Evolutionary conservation across 2,329 filamentous ascomycete species (phyloP).

Genomic region (Acrodontium crateriforme): DNA sequence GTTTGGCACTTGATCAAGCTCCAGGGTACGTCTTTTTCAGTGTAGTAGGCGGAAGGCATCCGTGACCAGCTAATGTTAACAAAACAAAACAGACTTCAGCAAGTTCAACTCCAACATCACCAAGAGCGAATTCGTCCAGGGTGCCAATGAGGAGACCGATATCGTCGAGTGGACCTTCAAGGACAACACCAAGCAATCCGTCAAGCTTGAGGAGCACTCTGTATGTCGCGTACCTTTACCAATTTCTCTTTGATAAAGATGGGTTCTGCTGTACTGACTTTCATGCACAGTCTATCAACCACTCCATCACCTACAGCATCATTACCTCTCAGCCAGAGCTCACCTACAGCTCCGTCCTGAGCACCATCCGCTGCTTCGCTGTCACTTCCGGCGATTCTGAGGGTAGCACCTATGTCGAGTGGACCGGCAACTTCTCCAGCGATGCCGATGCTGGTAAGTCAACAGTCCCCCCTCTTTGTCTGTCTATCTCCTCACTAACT

Average conservation of each 20-base stretch:
- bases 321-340: conserved; percentile 53
- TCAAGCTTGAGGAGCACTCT: conserved; percentile 65
- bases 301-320: conserved; percentile 62
- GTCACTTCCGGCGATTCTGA: conserved; percentile 53
- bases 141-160: conserved; percentile 47
- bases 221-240: conserved; percentile 32
- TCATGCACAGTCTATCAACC: conserved; percentile 57
- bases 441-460: conserved; percentile 55
- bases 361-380: conserved; percentile 51
- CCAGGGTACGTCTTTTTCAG: too few species aligned
- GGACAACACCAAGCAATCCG: conserved; percentile 53
- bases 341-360: conserved; percentile 51
- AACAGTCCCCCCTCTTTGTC: conserved; percentile 1
- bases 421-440: conserved; percentile 55
- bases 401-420: conserved; percentile 53
- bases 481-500: conserved; percentile 1
- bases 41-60: too few species aligned
- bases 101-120: conserved; percentile 53
- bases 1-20: conserved; percentile 69
- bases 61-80: too few species aligned
- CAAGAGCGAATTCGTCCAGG: conserved; percentile 49
- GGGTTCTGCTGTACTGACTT: background rate
- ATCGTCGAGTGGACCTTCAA: conserved; percentile 58
- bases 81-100: too few species aligned
- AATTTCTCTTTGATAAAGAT: conserved; percentile 1